Evolutionary conservation across 2,329 filamentous ascomycete species (phyloP).

Genomic region (Lachnellula suecica): DNA sequence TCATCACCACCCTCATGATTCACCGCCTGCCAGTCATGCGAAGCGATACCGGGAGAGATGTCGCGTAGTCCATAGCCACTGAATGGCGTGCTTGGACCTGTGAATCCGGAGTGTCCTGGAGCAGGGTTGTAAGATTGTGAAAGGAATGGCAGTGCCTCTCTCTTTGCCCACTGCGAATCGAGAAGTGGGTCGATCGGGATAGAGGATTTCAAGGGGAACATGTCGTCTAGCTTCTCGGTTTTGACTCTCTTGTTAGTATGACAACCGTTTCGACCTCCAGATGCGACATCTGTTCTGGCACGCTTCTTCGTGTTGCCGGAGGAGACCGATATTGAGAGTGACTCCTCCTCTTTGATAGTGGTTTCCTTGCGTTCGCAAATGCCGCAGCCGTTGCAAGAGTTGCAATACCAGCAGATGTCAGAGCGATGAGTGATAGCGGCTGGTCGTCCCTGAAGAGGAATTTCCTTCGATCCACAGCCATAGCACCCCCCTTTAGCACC

Average conservation of each 20-base stretch:
- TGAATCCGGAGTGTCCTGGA: not conserved
- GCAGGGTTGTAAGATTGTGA: not conserved
- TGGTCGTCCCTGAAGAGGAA: not conserved
- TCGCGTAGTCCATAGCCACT: not conserved
- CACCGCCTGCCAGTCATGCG: not conserved
- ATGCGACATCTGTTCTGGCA: not conserved
- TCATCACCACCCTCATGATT: not conserved
- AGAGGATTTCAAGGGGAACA: not conserved
- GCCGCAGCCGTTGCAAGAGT: not conserved
- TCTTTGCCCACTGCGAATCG: not conserved
- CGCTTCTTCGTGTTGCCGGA: not conserved
- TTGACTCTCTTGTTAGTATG: not conserved
- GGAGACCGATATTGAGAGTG: not conserved
- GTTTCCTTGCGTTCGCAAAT: not conserved
- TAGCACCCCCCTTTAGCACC: constrained; percentile 14
- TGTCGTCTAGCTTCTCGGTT: not conserved
- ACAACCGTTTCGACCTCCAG: not conserved
- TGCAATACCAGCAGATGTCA: constrained; percentile 1
- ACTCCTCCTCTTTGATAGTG: not conserved
- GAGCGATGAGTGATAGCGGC: not conserved
- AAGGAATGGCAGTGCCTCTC: not conserved
- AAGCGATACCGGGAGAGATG: not conserved
- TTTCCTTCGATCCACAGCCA: constrained; percentile 13
- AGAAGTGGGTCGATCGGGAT: not conserved
- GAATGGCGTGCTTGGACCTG: not conserved